phyloP scores from a whole-genome alignment of 805 yeast species.

The Yueomyces sinensis region DNA sequence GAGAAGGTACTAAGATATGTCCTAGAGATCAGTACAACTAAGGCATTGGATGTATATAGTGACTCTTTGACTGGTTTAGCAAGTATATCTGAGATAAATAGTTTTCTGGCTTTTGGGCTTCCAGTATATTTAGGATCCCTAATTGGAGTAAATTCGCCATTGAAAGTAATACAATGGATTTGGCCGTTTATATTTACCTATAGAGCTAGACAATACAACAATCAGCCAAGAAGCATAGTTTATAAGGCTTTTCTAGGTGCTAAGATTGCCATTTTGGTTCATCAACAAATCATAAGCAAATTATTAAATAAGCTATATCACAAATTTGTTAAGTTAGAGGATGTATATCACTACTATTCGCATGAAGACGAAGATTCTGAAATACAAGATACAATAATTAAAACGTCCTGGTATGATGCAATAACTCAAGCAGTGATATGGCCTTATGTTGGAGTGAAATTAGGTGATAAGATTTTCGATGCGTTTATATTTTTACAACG shows the following conservation, averaged over 20 bases:
- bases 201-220: slow-evolving; percentile 4
- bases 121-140: slow-evolving; percentile 9
- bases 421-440: slow-evolving; percentile 8
- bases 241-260: slow-evolving; percentile 2
- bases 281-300: slow-evolving; percentile 4
- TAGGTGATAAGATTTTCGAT: slow-evolving; percentile 7
- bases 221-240: slow-evolving; percentile 1
- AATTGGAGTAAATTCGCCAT: slow-evolving; percentile 1
- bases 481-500: slow-evolving; percentile 4
- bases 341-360: slow-evolving; percentile 4
- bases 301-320: slow-evolving; percentile 5
- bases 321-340: slow-evolving; percentile 3
- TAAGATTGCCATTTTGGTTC: slow-evolving; percentile 2
- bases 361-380: not conserved
- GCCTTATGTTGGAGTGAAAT: slow-evolving; percentile 10
- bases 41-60: slow-evolving; percentile 16
- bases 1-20: slow-evolving; percentile 13
- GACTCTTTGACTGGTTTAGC: slow-evolving; percentile 11
- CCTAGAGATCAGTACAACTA: slow-evolving; percentile 15
- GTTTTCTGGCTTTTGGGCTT: slow-evolving; percentile 10
- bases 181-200: slow-evolving; percentile 7
- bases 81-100: slow-evolving; percentile 9
- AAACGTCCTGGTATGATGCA: slow-evolving; percentile 9
- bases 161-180: slow-evolving; percentile 8
- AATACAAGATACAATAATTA: slow-evolving; percentile 5